Evolutionary conservation across 2,329 filamentous ascomycete genomes (phyloP), one percentile per base, ranked within the genome.

Genomic region (Trichoderma breve): DNA sequence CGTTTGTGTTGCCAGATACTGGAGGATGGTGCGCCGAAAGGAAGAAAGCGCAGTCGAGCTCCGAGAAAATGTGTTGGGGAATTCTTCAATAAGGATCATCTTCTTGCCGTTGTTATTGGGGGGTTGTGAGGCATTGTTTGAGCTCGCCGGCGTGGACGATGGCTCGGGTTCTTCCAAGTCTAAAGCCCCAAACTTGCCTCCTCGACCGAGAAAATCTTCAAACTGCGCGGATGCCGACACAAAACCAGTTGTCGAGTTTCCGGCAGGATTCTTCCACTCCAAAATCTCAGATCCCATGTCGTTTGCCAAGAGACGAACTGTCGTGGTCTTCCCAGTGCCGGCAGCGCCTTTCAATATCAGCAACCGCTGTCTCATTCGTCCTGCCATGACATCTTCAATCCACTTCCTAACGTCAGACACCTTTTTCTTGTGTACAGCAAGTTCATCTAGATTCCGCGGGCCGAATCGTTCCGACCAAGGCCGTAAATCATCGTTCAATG

Each of bases 341-440:
- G 96, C 95, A 39, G 94, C 90, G 12, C 96, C 96, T 81, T 97
- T 97, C 57, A 99, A 85, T 32, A 99, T 86, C 71, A 98, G 86
- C 71, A 98, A 79, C 73, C 92, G 88, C 84, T 97, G 90, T 73
- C 88, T 85, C 80, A 88, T 82, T 47, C 85, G 84, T 18, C 93
- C 92, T 30, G 82, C 80, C 73, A 94, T 87, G 21, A 94, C 93
- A 78, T 91, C 89, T 57, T 92, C 89, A 39, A 99, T 83, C 95
- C 96, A 98, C 72, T 83, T 86, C 72, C 90, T 89, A 60, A 98
- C 95, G 82, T 98, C 95, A 2, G 89, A 83, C 6, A 98, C 93
- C 81, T 99, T 99, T 77, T 89, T 96, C 84, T 97, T 98, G 81
- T 99, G 95, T 21, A 99, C 95, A 0, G 92, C 95, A 60, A 99